A percentile compares a stretch with the other conserved stretches of the same genome.
phyloP scores from a whole-genome alignment of 768 basidiomycete genomes.

The Pisolithus sp. region DNA sequence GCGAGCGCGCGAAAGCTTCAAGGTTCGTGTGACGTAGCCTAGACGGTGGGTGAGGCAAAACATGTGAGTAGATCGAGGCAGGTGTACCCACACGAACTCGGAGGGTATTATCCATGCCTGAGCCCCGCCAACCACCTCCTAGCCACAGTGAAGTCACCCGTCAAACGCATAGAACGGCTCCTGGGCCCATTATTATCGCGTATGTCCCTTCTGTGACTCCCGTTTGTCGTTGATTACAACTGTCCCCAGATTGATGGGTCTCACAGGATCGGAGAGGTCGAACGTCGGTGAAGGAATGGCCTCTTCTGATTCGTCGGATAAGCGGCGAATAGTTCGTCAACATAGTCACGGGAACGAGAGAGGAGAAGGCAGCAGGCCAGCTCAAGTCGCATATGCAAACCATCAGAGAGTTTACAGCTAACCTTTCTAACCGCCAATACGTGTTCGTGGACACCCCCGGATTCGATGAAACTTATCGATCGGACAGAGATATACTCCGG shows the following conservation, averaged over 20 bases:
- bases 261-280: neutral
- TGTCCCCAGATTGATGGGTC: conserved; percentile 8
- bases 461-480: no score
- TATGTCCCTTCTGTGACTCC: neutral
- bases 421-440: neutral
- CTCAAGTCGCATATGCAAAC: neutral
- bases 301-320: neutral
- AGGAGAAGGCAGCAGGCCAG: conserved; percentile 2
- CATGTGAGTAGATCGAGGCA: no score
- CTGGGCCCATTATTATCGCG: neutral
- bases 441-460: no score
- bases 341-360: neutral
- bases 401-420: conserved; percentile 10
- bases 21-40: no score
- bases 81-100: no score
- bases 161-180: neutral
- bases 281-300: neutral
- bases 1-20: neutral
- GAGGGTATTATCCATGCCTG: neutral
- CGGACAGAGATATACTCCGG: no score
- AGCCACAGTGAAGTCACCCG: neutral
- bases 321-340: neutral
- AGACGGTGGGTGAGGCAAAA: no score
- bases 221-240: neutral
- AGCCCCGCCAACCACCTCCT: neutral